Base-by-base conservation (phyloP, 2,329 filamentous ascomycete genomes). In the Alternaria postmessia region DNA sequence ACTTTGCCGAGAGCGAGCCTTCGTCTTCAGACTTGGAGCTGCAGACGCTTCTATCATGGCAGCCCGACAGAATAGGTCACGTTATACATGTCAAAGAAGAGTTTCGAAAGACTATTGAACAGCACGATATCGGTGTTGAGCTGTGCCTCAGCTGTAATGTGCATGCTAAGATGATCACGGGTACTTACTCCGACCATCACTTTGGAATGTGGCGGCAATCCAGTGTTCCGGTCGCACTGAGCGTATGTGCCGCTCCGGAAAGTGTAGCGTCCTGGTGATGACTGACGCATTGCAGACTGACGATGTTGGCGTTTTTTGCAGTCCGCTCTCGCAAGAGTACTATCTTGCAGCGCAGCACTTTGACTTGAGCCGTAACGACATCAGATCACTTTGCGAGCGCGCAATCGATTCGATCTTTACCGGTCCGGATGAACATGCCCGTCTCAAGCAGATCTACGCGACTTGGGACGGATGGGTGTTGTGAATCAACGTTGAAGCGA, bases 61-160 rank as follows among this genome's bases (percentile, higher is more conserved):
- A 78, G 44, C 92, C 92, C 0, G 84, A 88, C 59, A 81, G 92
- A 7, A 79, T 96, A 9, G 92, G 92, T 0, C 92, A 95, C 79
- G 91, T 93, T 9, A 93, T 94, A 54, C 88, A 92, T 74, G 88
- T 93, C 2, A 85, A 88, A 0, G 84, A 88, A 1, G 78, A 79
- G 26, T 79, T 89, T n/a, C 88, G 85, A 71, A 71, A 77, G 44
- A 83, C 86, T 66, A 91, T 89, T 59, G 76, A 79, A 11, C 69
- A 75, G 46, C 80, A 82, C 12, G 82, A 82, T 1, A 73, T 94
- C 28, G 91, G 89, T 2, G 76, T 95, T 12, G 92, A 95, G 78
- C 74, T 95, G 38, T 95, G 92, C 62, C 79, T 95, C 62, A 92
- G 89, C 66, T 94, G 92, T 77, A 95, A 95, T 69, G 91, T 95